Conservation (phyloP, 352 stramenopile species). For the Globisporangium parvum region DNA sequence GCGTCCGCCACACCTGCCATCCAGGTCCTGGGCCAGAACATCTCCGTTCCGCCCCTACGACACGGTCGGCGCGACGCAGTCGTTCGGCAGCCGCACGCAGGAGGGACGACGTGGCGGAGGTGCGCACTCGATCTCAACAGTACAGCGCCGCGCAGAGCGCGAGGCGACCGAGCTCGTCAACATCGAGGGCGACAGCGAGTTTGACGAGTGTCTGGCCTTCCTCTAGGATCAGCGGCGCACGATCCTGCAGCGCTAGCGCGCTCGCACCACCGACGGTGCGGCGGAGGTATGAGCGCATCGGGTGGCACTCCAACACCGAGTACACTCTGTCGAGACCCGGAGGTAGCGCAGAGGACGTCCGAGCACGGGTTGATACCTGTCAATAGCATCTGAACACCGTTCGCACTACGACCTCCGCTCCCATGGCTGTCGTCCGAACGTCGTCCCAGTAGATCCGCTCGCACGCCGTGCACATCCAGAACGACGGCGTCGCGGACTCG, state of each 20-base stretch:
- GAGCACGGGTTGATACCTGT: no score
- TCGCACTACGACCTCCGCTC: no score
- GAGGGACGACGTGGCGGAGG: background rate
- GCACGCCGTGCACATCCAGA: constrained; percentile 58
- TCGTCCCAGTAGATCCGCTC: constrained; percentile 74
- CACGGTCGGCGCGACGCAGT: background rate
- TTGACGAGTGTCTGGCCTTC: background rate
- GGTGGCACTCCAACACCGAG: no score
- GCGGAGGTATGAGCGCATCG: no score
- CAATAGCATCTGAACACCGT: no score
- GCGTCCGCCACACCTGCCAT: no score
- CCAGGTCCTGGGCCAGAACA: background rate
- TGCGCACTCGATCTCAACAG: background rate
- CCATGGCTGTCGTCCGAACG: constrained; percentile 16
- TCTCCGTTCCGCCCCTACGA: background rate
- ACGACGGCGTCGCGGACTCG: constrained; percentile 16
- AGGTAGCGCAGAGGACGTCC: no score
- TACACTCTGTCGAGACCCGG: no score
- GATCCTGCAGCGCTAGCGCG: background rate
- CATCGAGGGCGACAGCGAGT: background rate
- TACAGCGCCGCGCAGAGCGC: background rate
- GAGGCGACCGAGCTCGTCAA: background rate
- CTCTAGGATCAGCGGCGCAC: background rate
- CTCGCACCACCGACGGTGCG: background rate
- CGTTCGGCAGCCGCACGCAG: background rate